Base-by-base conservation (phyloP, 2,329 filamentous ascomycete species). In the Fusarium paranaense region DNA sequence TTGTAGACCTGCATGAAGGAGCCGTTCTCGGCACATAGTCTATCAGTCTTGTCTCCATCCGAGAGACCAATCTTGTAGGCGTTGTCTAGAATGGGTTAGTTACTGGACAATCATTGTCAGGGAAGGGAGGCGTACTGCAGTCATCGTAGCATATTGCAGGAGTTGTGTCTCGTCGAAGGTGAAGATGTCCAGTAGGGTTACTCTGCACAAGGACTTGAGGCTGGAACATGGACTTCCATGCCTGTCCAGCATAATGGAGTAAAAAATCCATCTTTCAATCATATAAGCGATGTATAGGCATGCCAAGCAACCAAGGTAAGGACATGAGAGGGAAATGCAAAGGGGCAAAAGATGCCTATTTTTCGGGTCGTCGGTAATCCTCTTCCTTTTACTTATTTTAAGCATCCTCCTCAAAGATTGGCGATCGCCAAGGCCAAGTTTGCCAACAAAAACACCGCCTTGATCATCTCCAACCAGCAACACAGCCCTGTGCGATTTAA, bases 31-130 rank as follows among this genome's bases (percentile, higher is more conserved):
- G 22, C n/a, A 5, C 62, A 64, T 20, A 64, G 30, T 10, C 30
- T 35, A 1, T 30, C 37, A 4, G n/a, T 27, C 8, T 64, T 64
- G 18, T 40, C 56, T 25, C 62, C 62, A 2, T 25, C n/a, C 13
- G 62, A 64, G 8, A 58, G n/a, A 18, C 20, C 62, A 16, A 64
- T 58, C 20, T 45, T 64, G 30, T 64, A 64, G 1, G 62, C 50
- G 18, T 33, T 27, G 11, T 63, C 47, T 63, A 18, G 10, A 32
- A n/a, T 4, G 2, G 40, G 1, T 42, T 5, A 37, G 33, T 14
- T 37, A 6, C 33, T 3, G 33, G 33, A 6, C 16, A 16, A 14
- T 37, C 14, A 37, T 7, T 8, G 8, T 9, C 30, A 32, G 14
- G 16, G 33, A 37, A 14, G 16, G 14, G 14, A 16, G 33, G 1